Evolutionary conservation across 2,329 filamentous ascomycete genomes (phyloP).

Genomic region (Botrytis paeoniae): DNA sequence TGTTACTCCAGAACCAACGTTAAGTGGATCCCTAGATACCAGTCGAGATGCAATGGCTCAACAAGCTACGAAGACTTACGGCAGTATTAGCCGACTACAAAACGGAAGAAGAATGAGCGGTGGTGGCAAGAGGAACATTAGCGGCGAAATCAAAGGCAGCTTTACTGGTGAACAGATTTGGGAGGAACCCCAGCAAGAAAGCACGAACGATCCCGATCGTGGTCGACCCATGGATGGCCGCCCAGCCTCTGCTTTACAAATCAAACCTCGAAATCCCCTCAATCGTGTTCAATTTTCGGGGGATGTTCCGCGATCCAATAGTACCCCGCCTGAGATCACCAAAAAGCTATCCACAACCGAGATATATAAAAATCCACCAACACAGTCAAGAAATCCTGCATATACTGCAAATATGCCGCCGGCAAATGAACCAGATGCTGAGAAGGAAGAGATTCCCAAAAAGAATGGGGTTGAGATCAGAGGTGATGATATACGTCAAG

Average conservation of each 20-base stretch:
- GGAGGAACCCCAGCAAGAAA: constrained; percentile 70
- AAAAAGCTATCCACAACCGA: constrained; percentile 54
- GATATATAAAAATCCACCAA: constrained; percentile 80
- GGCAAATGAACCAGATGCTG: constrained; percentile 37
- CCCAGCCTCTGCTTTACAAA: constrained; percentile 48
- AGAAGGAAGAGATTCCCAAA: constrained; percentile 37
- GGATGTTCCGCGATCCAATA: constrained; percentile 43
- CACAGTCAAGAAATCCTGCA: constrained; percentile 74
- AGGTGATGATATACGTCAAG: constrained; percentile 81
- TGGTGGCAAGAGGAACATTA: constrained; percentile 58
- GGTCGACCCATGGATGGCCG: constrained; percentile 31
- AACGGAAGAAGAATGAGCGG: constrained; percentile 27
- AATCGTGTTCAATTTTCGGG: constrained; percentile 54
- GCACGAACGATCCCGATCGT: constrained; percentile 20
- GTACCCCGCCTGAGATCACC: constrained; percentile 43
- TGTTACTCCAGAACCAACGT: constrained; percentile 31
- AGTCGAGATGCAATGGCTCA: constrained; percentile 20
- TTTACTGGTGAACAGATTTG: constrained; percentile 82
- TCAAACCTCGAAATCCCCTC: constrained; percentile 64
- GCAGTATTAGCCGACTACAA: constrained; percentile 25
- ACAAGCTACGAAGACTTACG: constrained; percentile 30
- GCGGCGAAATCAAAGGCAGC: constrained; percentile 59
- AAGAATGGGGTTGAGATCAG: constrained; percentile 82
- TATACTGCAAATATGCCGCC: constrained; percentile 65
- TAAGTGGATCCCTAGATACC: constrained; percentile 31